Conservation (phyloP, 495 filamentous ascomycete genomes). For the Melanomma pulvis-pyrius region DNA sequence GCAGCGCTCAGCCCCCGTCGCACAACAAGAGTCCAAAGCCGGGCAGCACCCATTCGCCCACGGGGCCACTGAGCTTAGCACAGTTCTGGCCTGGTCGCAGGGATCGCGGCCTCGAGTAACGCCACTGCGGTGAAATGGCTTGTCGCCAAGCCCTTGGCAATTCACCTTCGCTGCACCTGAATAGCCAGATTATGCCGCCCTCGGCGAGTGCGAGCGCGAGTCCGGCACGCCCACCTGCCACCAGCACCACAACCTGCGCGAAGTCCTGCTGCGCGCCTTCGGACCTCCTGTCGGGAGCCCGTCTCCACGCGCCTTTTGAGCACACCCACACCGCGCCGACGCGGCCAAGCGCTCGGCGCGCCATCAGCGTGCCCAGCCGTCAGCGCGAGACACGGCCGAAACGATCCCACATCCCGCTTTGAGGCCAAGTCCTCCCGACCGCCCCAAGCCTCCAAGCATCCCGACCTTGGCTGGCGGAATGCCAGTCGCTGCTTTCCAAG, state of each 20-base stretch:
- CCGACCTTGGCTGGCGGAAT: conserved; percentile 24
- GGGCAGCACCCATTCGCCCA: neutral
- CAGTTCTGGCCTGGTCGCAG: neutral
- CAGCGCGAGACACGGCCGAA: conserved; percentile 19
- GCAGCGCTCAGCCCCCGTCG: neutral
- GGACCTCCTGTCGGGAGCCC: neutral
- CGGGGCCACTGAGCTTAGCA: conserved; percentile 1
- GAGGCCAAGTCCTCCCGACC: conserved; percentile 14
- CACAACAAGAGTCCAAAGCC: conserved; percentile 1
- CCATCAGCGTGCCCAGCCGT: conserved; percentile 7
- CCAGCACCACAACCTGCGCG: neutral
- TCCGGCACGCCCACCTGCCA: neutral
- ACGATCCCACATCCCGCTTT: conserved; percentile 18
- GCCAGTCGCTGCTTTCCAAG: neutral
- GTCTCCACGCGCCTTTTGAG: neutral
- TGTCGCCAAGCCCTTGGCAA: conserved; percentile 10
- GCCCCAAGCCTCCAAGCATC: conserved; percentile 6
- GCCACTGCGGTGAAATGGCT: neutral
- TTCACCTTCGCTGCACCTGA: neutral
- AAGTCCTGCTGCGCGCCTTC: neutral
- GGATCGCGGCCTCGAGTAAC: conserved; percentile 4
- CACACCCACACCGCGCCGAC: neutral
- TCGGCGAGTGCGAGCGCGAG: neutral
- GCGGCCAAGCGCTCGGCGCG: neutral
- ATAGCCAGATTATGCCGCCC: conserved; percentile 18